These are phyloP conservation scores for Coniochaeta prunicola DNA, from an alignment of 2,329 filamentous ascomycete genomes.

Conservation along the genomic window DNA sequence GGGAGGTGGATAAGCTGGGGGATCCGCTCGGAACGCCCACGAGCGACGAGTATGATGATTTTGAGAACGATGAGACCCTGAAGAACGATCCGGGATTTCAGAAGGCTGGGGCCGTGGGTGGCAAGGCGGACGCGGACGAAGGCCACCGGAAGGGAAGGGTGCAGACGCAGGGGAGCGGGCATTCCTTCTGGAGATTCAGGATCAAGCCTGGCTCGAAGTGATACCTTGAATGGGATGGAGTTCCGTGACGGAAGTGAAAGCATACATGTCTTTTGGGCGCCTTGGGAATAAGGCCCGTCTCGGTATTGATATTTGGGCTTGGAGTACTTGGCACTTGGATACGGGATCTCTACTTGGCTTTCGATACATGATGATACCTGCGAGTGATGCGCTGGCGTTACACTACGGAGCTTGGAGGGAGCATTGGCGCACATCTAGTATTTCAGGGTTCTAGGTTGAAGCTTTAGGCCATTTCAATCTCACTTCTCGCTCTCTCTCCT, in stretches of 20 bases:
- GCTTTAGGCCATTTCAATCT: background rate
- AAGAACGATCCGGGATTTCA: conserved; percentile 33
- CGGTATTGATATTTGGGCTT: background rate
- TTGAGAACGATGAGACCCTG: conserved; percentile 40
- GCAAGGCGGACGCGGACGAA: conserved; percentile 3
- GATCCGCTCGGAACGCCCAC: background rate
- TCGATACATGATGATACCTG: background rate
- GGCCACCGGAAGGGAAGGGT: conserved; percentile 1
- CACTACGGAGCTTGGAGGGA: background rate
- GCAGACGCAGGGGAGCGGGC: background rate
- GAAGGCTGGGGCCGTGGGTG: conserved; percentile 11
- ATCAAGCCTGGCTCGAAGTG: background rate
- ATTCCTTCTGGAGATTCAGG: background rate
- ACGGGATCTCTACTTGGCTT: background rate
- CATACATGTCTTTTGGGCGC: background rate
- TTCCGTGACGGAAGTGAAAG: background rate
- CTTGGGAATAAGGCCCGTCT: background rate
- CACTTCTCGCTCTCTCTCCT: background rate
- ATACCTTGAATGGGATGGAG: background rate
- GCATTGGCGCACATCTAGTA: background rate
- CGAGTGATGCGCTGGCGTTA: background rate
- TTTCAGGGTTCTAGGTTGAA: background rate
- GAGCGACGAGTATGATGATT: conserved; percentile 26
- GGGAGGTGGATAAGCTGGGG: conserved; percentile 9
- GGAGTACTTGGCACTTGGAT: background rate